Evolutionary conservation across 371 early-diverging fungal species (phyloP), one percentile per base, ranked within the genome.

Genomic region (Gilbertella persicaria): DNA sequence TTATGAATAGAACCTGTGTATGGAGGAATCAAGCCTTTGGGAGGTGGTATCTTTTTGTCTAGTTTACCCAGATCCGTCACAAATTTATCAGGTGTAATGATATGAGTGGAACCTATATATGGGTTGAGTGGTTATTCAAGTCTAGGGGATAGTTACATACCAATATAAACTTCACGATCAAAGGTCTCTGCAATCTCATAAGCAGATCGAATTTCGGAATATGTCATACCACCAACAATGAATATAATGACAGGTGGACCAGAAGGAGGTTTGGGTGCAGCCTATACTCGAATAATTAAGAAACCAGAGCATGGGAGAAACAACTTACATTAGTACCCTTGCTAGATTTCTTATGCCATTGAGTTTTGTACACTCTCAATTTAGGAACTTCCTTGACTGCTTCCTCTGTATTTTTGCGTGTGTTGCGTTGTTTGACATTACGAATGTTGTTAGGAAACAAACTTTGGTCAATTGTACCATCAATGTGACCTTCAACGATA

Each of bases 141-240:
- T n/a, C n/a, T n/a, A n/a, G n/a, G n/a, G n/a, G n/a, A n/a, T n/a
- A n/a, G n/a, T 6, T 68, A 62, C 23, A 67, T 80, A 72, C 94
- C 96, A 56, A 95, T 86, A 58, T 90, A 73, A 2, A 96, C 83
- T 42, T 96, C 93, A 19, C 92, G 79, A 25, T 85, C 82, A 59
- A 71, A 72, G 9, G 82, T 78, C 25, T 83, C 76, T 20, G 85
- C 69, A 7, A 97, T 62, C 52, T 96, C 97, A 65, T 96, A 93
- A 13, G 85, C 81, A 4, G 90, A 66, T 25, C 97, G 83, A 45
- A 96, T 86, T 66, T 98, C 99, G 13, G 94, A 90, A 39, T 89
- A 90, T 5, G 98, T 94, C 45, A 94, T 71, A 13, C 98, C 99
- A 21, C 99, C 98, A 12, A 93, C 86, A 39, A 95, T 78, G 61